phyloP scores from a whole-genome alignment of 257 asterid genomes.

The Echites panduratus region DNA sequence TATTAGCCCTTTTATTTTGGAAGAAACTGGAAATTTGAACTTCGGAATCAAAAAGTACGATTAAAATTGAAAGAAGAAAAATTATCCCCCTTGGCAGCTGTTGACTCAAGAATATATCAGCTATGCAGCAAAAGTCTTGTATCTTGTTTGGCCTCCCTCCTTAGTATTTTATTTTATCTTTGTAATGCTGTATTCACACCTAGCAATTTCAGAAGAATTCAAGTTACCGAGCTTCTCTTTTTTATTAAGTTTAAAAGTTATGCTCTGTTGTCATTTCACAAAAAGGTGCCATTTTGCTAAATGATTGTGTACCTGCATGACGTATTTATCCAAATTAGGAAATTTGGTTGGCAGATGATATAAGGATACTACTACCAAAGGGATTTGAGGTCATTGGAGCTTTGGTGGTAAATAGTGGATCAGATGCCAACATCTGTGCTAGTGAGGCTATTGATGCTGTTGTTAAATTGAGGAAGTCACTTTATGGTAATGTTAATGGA shows the following conservation, averaged over 20 bases:
- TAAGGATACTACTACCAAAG: conserved; percentile 58
- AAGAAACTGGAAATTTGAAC: neutral
- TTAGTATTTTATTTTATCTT: neutral
- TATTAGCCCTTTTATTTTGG: neutral
- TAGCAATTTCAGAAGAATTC: neutral
- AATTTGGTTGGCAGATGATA: conserved; percentile 51
- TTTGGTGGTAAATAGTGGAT: conserved; percentile 37
- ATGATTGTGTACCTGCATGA: neutral
- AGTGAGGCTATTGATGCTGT: conserved; percentile 53
- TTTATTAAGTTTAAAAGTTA: neutral
- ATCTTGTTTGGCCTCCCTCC: neutral
- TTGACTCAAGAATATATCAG: neutral
- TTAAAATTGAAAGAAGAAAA: neutral
- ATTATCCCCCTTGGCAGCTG: neutral
- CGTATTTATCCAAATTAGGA: neutral
- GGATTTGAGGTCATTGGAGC: conserved; percentile 87
- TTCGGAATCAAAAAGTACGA: neutral
- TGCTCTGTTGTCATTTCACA: neutral
- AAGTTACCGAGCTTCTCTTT: neutral
- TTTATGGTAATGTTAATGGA: conserved; percentile 22
- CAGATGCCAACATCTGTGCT: conserved; percentile 31
- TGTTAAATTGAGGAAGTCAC: conserved; percentile 42
- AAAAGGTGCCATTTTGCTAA: neutral
- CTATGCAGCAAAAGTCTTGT: neutral
- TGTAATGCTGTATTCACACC: neutral